Conservation (phyloP, 257 asterid species). For the Solanum etuberosum region DNA sequence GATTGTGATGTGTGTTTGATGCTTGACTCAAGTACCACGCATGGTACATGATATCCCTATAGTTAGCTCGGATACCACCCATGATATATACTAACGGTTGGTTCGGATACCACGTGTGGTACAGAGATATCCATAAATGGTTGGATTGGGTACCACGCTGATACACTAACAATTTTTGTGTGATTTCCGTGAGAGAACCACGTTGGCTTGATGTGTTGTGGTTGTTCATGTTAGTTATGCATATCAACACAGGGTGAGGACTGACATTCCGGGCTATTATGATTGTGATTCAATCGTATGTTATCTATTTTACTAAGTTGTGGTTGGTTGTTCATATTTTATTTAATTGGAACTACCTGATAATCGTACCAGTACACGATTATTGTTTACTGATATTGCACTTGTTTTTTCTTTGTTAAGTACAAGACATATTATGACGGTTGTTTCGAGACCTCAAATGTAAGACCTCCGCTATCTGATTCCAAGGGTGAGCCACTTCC, state of each 20-base stretch:
- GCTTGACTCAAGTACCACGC: background rate
- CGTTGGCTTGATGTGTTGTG: background rate
- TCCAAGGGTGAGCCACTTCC: too few relatives aligned
- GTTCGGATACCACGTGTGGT: background rate
- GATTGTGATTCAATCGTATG: background rate
- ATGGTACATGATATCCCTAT: background rate
- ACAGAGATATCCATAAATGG: background rate
- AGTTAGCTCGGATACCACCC: background rate
- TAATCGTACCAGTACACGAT: background rate
- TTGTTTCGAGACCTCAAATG: too few relatives aligned
- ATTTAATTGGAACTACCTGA: background rate
- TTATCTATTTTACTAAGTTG: background rate
- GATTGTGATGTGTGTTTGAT: background rate
- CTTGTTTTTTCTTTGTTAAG: too few relatives aligned
- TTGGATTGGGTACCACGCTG: background rate
- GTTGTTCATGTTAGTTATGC: background rate
- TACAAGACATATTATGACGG: too few relatives aligned
- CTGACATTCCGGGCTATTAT: background rate
- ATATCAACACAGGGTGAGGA: background rate
- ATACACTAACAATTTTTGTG: background rate
- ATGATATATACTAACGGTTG: background rate
- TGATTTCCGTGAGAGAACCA: background rate
- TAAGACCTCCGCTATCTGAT: too few relatives aligned
- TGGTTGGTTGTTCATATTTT: background rate
- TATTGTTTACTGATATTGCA: too few relatives aligned